Evolutionary conservation across 352 stramenopile species (phyloP).

Genomic region (Phytopythium chamaehyphon): DNA sequence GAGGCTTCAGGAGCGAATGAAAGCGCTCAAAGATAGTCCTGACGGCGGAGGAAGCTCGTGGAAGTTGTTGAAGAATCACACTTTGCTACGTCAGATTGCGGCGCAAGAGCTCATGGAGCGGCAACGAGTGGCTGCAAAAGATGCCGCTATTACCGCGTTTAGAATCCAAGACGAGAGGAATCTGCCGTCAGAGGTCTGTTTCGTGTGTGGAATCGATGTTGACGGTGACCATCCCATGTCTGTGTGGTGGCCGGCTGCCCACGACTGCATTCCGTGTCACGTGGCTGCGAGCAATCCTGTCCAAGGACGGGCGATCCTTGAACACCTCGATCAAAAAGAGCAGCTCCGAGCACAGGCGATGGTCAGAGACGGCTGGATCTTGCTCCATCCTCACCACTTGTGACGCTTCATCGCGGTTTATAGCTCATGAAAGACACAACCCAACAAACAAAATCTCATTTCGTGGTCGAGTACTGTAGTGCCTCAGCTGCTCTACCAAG

Average conservation of each 20-base stretch:
- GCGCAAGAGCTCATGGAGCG: not conserved
- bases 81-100: not conserved
- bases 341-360: too few relatives aligned
- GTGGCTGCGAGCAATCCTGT: too few relatives aligned
- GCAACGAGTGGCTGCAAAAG: not conserved
- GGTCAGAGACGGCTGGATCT: too few relatives aligned
- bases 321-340: too few relatives aligned
- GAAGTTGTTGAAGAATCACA: not conserved
- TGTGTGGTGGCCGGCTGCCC: not conserved
- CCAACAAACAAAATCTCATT: too few relatives aligned
- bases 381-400: too few relatives aligned
- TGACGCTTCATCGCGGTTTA: too few relatives aligned
- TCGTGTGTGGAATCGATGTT: not conserved
- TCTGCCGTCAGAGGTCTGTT: not conserved
- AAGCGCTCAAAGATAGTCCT: not conserved
- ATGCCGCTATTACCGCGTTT: not conserved
- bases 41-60: not conserved
- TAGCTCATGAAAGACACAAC: too few relatives aligned
- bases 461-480: too few relatives aligned
- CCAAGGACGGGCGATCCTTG: too few relatives aligned
- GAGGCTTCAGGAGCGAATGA: not conserved
- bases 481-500: too few relatives aligned
- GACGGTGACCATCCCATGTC: not conserved
- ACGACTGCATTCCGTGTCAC: not conserved
- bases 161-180: not conserved